These are phyloP conservation scores for Maudiozyma turicensis DNA, from an alignment of 805 yeast genomes.

Conservation along the genomic window DNA sequence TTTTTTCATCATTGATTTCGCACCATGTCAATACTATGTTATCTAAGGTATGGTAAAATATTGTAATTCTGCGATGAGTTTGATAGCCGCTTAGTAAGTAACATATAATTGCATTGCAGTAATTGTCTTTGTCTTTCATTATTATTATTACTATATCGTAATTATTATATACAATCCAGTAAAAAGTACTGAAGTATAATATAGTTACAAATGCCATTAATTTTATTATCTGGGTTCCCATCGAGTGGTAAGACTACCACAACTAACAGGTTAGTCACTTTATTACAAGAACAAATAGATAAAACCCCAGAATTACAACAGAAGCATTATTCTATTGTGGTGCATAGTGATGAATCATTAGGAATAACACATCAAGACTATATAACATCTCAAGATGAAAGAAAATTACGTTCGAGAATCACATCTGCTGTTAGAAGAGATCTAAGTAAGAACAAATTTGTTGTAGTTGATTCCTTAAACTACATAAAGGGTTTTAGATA, in stretches of 20 bases:
- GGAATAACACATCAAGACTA: slow-evolving; percentile 65
- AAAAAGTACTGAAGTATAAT: neutral
- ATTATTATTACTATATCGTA: no score
- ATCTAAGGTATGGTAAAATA: no score
- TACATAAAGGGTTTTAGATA: slow-evolving; percentile 94
- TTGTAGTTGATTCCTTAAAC: slow-evolving; percentile 74
- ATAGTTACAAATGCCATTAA: slow-evolving; percentile 60
- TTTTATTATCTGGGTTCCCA: slow-evolving; percentile 79
- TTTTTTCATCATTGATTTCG: no score
- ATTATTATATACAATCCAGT: neutral
- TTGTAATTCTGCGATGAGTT: no score
- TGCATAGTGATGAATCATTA: slow-evolving; percentile 69
- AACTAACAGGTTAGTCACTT: slow-evolving; percentile 45
- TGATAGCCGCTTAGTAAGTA: no score
- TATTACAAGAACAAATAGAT: slow-evolving; percentile 37
- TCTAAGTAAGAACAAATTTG: slow-evolving; percentile 56
- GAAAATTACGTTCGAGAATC: slow-evolving; percentile 72
- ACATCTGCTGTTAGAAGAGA: slow-evolving; percentile 85
- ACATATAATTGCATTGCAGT: no score
- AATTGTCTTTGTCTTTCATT: no score
- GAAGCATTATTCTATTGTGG: slow-evolving; percentile 40
- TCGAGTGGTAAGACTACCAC: slow-evolving; percentile 73
- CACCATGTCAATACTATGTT: no score
- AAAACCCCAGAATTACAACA: slow-evolving; percentile 34
- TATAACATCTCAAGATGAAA: slow-evolving; percentile 64